Conservation (phyloP, 2,329 filamentous ascomycete species). For the Fusarium coffeatum region DNA sequence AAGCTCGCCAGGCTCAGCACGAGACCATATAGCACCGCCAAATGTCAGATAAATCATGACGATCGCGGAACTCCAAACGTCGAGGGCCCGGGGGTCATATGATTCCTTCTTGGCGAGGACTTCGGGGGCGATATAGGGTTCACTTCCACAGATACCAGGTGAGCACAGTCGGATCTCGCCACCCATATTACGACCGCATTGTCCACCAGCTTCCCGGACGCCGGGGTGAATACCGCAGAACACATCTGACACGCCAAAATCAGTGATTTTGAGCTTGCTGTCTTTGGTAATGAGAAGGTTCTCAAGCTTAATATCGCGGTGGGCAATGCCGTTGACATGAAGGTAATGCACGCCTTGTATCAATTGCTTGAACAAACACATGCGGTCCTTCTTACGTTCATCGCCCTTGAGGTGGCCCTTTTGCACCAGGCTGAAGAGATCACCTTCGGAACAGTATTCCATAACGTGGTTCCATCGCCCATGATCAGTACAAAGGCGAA, state of each 20-base stretch:
- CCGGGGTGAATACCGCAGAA: conserved; percentile 87
- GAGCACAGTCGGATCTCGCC: conserved; percentile 75
- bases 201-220: conserved; percentile 75
- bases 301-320: conserved; percentile 91
- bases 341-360: conserved; percentile 85
- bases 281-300: conserved; percentile 83
- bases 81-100: conserved; percentile 80
- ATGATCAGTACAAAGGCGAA: conserved; percentile 79
- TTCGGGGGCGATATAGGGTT: conserved; percentile 89
- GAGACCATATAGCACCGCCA: conserved; percentile 78
- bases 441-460: conserved; percentile 88
- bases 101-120: conserved; percentile 75
- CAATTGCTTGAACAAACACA: conserved; percentile 91
- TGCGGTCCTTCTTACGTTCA: conserved; percentile 74
- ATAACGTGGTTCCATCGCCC: conserved; percentile 91
- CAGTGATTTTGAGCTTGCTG: conserved; percentile 88
- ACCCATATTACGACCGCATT: conserved; percentile 79
- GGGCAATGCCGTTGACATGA: conserved; percentile 85
- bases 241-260: conserved; percentile 90
- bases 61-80: conserved; percentile 88
- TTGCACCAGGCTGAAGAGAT: conserved; percentile 80
- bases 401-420: conserved; percentile 74
- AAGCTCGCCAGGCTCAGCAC: conserved; percentile 67
- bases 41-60: conserved; percentile 83
- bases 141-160: conserved; percentile 85